A percentile compares a stretch with the other conserved stretches of the same genome.
phyloP scores from a whole-genome alignment of 345 rosid genomes.

The Toxicodendron radicans region DNA sequence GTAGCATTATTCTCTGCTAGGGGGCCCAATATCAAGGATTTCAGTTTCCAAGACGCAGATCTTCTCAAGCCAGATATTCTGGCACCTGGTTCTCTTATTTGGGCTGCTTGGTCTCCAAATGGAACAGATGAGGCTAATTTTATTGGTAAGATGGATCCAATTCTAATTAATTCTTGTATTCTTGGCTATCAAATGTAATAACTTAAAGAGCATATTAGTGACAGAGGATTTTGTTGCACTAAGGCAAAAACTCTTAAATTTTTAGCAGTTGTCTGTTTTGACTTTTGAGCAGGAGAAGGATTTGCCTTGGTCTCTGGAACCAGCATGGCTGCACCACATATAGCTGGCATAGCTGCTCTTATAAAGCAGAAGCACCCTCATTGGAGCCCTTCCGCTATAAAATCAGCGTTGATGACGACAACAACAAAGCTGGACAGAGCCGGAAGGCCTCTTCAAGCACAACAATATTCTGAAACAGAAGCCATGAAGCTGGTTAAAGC shows the following conservation, averaged over 20 bases:
- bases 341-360: constrained; percentile 98
- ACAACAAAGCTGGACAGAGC: constrained; percentile 80
- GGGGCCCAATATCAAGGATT: constrained; percentile 96
- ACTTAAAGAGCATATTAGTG: constrained; percentile 6
- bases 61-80: constrained; percentile 97
- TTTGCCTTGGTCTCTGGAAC: constrained; percentile 98
- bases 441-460: constrained; percentile 93
- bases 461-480: constrained; percentile 84
- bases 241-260: background rate
- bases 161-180: background rate
- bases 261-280: constrained; percentile 17
- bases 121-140: constrained; percentile 96
- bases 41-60: constrained; percentile 94
- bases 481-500: constrained; percentile 69
- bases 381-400: constrained; percentile 98
- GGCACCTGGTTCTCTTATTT: constrained; percentile 95
- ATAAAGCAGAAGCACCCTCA: constrained; percentile 92
- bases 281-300: constrained; percentile 75
- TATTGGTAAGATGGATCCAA: constrained; percentile 49
- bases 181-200: constrained; percentile 5
- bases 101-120: constrained; percentile 99
- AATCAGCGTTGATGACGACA: constrained; percentile 96
- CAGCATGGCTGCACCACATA: constrained; percentile 99
- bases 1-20: constrained; percentile 95
- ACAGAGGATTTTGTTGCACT: background rate